Base-by-base conservation (phyloP, 441 rosid genomes). In the Euphorbia celastroides region DNA sequence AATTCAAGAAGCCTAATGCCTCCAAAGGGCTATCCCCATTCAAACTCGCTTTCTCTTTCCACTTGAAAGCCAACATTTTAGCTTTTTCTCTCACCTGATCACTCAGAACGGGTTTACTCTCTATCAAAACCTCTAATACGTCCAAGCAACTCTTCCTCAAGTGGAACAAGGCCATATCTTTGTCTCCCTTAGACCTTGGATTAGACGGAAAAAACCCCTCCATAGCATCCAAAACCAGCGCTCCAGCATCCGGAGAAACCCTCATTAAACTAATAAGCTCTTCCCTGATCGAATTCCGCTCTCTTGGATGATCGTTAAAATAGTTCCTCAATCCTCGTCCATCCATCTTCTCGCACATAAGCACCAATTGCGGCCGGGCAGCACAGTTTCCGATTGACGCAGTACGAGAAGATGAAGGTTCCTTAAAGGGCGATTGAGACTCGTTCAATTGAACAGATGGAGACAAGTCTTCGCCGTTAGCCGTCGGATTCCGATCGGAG, bases 141-240 rank as follows among this genome's bases (percentile, higher is more conserved):
- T 79, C 71, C 71, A 84, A 75, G 60, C 89, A 84, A 59, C 67
- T 48, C 74, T 75, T 81, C 80, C 87, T 81, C 10, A 69, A 61
- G 27, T 74, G 71, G 5, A 34, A 67, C 61, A 66, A 62, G 9
- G 72, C 79, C 62, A 12, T 66, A 68, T 70, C 79, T 28, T 44
- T n/a, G 59, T 61, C 58, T 42, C 79, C 67, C 66, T 62, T 75
- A 0, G 66, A 42, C 5, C 42, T 57, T 7, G 51, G 19, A 36
- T 57, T 51, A 25, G 63, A 64, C 1, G 57, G 54, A 68, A 75
- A 79, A 57, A 82, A 87, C 62, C 84, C 92, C 20, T 80, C 84
- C 76, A 91, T 70, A 36, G 94, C 92, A 74, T 83, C 94, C 34
- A 91, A 72, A 61, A 91, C 75, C 79, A 87, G 55, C 4, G 62